Conservation (phyloP, 2,329 filamentous ascomycete genomes). For the Aureobasidium zeae region DNA sequence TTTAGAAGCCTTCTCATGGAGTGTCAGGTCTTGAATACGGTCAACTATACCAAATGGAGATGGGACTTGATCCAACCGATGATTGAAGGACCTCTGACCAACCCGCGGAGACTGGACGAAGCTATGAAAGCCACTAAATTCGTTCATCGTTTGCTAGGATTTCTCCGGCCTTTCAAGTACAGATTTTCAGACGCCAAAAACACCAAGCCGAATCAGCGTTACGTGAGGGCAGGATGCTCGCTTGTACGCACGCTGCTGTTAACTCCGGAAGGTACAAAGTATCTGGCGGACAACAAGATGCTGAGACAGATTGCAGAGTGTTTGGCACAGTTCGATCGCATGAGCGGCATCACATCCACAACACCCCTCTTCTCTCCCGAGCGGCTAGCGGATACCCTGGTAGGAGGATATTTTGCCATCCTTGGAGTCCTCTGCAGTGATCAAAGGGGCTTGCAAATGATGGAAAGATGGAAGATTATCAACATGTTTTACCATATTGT, state of each 20-base stretch:
- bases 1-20: conserved; percentile 60
- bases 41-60: conserved; percentile 92
- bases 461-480: conserved; percentile 95
- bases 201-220: conserved; percentile 87
- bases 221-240: conserved; percentile 80
- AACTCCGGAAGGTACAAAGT: conserved; percentile 73
- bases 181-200: conserved; percentile 85
- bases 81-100: conserved; percentile 85
- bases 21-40: conserved; percentile 76
- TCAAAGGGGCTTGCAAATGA: conserved; percentile 70
- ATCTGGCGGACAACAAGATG: conserved; percentile 84
- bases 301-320: conserved; percentile 92
- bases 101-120: conserved; percentile 85
- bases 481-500: conserved; percentile 99
- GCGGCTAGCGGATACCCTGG: conserved; percentile 76
- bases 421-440: conserved; percentile 80
- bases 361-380: conserved; percentile 83
- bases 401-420: conserved; percentile 88
- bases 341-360: conserved; percentile 63
- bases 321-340: conserved; percentile 85
- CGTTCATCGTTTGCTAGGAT: conserved; percentile 86
- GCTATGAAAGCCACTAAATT: conserved; percentile 93
- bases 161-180: conserved; percentile 94
- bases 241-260: conserved; percentile 80
- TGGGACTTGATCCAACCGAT: conserved; percentile 88